A percentile compares a stretch with the other conserved stretches of the same genome.
These are phyloP conservation scores for Kodamaea leandrae DNA, from an alignment of 805 yeast genomes.

Conservation along the genomic window DNA sequence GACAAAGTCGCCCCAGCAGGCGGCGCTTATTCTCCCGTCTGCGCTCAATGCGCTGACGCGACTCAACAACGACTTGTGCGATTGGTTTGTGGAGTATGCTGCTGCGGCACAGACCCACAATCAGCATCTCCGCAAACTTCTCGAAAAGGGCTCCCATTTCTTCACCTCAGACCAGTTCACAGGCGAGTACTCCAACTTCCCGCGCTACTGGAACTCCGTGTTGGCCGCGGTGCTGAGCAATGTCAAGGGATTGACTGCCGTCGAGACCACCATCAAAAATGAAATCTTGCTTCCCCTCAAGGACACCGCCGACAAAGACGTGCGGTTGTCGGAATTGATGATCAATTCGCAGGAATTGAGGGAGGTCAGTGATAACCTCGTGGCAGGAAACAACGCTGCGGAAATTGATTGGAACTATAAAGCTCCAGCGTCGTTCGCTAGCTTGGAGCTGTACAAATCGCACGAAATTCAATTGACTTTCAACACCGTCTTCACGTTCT, in stretches of 20 bases:
- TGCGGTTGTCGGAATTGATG: conserved; percentile 54
- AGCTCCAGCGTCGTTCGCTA: conserved; percentile 74
- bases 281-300: conserved; percentile 57
- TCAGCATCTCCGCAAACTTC: conserved; percentile 20
- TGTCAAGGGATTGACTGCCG: conserved; percentile 47
- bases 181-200: conserved; percentile 38
- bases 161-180: conserved; percentile 16
- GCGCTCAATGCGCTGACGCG: conserved; percentile 29
- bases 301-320: conserved; percentile 51
- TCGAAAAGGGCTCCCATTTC: conserved; percentile 21
- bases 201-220: conserved; percentile 47
- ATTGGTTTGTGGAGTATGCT: conserved; percentile 32
- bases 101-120: conserved; percentile 16
- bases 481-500: conserved; percentile 64
- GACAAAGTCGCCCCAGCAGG: conserved; percentile 41
- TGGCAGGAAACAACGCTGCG: conserved; percentile 11
- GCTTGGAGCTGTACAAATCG: conserved; percentile 70
- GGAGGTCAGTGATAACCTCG: conserved; percentile 33
- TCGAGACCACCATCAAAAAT: conserved; percentile 45
- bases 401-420: conserved; percentile 69
- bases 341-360: conserved; percentile 44
- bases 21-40: conserved; percentile 38
- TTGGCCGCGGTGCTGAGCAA: conserved; percentile 50
- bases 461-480: conserved; percentile 54
- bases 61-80: conserved; percentile 29